These are phyloP conservation scores for Syzygium grande DNA, from an alignment of 345 rosid species.

Conservation along the genomic window DNA sequence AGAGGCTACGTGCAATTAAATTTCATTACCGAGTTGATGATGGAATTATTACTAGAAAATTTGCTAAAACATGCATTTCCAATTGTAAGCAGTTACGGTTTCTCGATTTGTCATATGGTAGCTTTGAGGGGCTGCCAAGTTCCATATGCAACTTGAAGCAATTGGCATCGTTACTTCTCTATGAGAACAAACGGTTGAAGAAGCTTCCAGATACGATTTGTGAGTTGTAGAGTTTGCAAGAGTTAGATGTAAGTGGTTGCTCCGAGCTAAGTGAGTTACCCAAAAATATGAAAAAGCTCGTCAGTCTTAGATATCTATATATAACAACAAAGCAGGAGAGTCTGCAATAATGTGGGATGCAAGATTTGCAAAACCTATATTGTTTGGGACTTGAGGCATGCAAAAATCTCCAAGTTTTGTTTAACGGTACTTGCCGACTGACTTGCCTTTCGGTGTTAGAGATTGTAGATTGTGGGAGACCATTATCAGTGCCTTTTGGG, in stretches of 20 bases:
- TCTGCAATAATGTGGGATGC: background rate
- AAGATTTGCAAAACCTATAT: fast-evolving
- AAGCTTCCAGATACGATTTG: background rate
- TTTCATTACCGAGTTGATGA: too few relatives aligned
- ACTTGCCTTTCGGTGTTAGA: background rate
- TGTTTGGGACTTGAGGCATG: background rate
- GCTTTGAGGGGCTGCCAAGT: too few relatives aligned
- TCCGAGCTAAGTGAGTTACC: background rate
- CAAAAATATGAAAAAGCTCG: background rate
- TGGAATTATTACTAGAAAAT: too few relatives aligned
- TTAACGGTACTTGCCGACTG: background rate
- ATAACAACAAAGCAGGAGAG: background rate
- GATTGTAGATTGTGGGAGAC: background rate
- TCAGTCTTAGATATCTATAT: background rate
- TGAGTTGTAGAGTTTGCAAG: fast-evolving
- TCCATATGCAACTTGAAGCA: too few relatives aligned
- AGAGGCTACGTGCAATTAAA: too few relatives aligned
- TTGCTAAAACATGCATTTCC: too few relatives aligned
- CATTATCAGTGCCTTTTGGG: background rate
- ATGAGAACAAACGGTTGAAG: too few relatives aligned
- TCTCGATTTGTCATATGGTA: too few relatives aligned
- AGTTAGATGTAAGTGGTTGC: background rate
- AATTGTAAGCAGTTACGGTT: too few relatives aligned
- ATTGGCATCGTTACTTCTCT: fast-evolving
- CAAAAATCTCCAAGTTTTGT: background rate